These are phyloP conservation scores for Boletus reticuloceps DNA, from an alignment of 768 basidiomycete genomes.

Conservation along the genomic window DNA sequence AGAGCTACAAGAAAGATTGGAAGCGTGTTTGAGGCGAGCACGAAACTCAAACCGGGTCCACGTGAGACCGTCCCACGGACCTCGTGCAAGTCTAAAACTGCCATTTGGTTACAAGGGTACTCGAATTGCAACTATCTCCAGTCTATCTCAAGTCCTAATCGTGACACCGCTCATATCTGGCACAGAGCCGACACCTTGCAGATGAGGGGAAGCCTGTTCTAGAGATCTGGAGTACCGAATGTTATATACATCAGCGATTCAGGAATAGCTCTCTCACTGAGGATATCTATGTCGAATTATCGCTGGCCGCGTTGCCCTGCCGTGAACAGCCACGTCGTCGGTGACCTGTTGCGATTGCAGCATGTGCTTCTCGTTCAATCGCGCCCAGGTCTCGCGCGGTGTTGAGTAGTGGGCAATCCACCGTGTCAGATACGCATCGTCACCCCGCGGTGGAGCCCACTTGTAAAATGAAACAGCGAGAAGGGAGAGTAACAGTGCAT, in stretches of 20 bases:
- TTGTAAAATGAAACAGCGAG: constrained; percentile 59
- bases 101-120: not conserved
- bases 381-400: constrained; percentile 52
- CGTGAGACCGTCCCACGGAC: constrained; percentile 23
- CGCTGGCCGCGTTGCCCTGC: constrained; percentile 41
- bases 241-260: not conserved
- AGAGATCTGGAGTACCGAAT: constrained; percentile 42
- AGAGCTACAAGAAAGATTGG: not conserved
- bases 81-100: not conserved
- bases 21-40: not conserved
- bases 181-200: constrained; percentile 53
- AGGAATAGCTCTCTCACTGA: constrained; percentile 53
- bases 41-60: constrained; percentile 15
- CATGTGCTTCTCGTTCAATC: constrained; percentile 55
- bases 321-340: constrained; percentile 40
- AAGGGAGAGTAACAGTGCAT: constrained; percentile 50
- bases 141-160: constrained; percentile 1
- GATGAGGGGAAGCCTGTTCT: constrained; percentile 59
- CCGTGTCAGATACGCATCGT: constrained; percentile 63
- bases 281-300: constrained; percentile 69
- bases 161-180: constrained; percentile 35
- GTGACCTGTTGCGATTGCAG: constrained; percentile 40
- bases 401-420: constrained; percentile 61
- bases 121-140: not conserved
- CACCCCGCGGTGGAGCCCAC: constrained; percentile 58